Evolutionary conservation across 2,329 filamentous ascomycete species (phyloP).

Genomic region (Coniochaeta prunicola): DNA sequence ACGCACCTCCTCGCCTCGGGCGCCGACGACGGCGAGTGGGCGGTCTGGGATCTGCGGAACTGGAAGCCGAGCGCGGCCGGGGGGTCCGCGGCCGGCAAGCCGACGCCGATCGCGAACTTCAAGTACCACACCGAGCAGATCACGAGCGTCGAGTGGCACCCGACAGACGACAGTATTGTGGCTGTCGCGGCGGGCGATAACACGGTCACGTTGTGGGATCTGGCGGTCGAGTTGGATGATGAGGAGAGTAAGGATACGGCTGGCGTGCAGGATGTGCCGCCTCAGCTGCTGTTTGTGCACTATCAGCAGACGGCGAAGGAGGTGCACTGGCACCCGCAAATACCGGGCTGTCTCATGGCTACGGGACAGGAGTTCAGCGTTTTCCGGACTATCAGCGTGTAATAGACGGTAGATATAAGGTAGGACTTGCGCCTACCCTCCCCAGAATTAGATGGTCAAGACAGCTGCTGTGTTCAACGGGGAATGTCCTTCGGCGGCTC

Average conservation of each 20-base stretch:
- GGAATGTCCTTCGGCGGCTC: background rate
- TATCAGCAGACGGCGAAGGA: slow-evolving; percentile 95
- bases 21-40: slow-evolving; percentile 90
- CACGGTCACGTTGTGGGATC: slow-evolving; percentile 92
- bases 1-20: slow-evolving; percentile 86
- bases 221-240: slow-evolving; percentile 93
- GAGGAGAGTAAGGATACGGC: slow-evolving; percentile 90
- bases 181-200: slow-evolving; percentile 88
- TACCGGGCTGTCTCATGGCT: slow-evolving; percentile 80
- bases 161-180: slow-evolving; percentile 91
- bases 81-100: slow-evolving; percentile 39
- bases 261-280: slow-evolving; percentile 82
- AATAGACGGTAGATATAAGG: slow-evolving; percentile 14
- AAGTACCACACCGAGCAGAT: slow-evolving; percentile 95
- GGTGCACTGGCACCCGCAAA: slow-evolving; percentile 95
- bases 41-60: slow-evolving; percentile 90
- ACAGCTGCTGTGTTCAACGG: slow-evolving; percentile 22
- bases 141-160: slow-evolving; percentile 95
- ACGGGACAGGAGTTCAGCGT: slow-evolving; percentile 87
- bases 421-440: background rate
- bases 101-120: slow-evolving; percentile 85
- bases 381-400: slow-evolving; percentile 79
- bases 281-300: slow-evolving; percentile 92
- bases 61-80: slow-evolving; percentile 64
- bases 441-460: slow-evolving; percentile 35